phyloP scores from a whole-genome alignment of 2,329 filamentous ascomycete species.

The Alternaria postmessia region DNA sequence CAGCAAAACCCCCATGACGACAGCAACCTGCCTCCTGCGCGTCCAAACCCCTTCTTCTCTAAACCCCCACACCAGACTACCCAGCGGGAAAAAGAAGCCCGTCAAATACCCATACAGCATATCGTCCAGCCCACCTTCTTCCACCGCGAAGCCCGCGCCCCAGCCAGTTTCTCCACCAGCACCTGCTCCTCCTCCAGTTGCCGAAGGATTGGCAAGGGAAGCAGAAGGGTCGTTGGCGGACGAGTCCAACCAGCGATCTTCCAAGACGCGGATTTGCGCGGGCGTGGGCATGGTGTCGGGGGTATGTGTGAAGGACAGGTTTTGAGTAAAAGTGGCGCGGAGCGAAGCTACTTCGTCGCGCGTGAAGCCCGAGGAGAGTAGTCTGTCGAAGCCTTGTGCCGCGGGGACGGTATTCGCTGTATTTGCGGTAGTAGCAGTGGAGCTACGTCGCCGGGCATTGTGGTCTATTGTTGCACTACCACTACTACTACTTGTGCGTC shows the following conservation, averaged over 20 bases:
- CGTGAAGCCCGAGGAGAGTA: conserved; percentile 83
- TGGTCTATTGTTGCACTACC: conserved; percentile 16
- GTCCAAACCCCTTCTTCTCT: conserved; percentile 89
- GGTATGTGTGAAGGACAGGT: conserved; percentile 82
- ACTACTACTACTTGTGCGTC: conserved; percentile 22
- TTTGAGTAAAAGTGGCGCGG: conserved; percentile 85
- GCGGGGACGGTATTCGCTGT: conserved; percentile 69
- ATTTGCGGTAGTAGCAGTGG: conserved; percentile 37
- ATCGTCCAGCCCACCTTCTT: conserved; percentile 76
- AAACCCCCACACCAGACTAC: conserved; percentile 83
- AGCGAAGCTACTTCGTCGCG: conserved; percentile 82
- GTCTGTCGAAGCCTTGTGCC: conserved; percentile 88
- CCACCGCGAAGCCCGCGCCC: conserved; percentile 62
- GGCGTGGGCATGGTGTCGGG: conserved; percentile 89
- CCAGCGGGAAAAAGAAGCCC: conserved; percentile 94
- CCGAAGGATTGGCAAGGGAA: conserved; percentile 32
- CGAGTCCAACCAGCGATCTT: conserved; percentile 89
- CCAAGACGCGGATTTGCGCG: conserved; percentile 76
- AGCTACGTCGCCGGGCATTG: conserved; percentile 27
- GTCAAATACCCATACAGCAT: conserved; percentile 87
- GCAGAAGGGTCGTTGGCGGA: conserved; percentile 56
- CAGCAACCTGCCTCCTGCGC: conserved; percentile 82
- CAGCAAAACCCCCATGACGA: conserved; percentile 82
- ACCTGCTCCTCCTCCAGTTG: conserved; percentile 44
- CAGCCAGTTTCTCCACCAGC: conserved; percentile 51